Base-by-base conservation (phyloP, 1,284 basidiomycete species). In the Athelia sp. region DNA sequence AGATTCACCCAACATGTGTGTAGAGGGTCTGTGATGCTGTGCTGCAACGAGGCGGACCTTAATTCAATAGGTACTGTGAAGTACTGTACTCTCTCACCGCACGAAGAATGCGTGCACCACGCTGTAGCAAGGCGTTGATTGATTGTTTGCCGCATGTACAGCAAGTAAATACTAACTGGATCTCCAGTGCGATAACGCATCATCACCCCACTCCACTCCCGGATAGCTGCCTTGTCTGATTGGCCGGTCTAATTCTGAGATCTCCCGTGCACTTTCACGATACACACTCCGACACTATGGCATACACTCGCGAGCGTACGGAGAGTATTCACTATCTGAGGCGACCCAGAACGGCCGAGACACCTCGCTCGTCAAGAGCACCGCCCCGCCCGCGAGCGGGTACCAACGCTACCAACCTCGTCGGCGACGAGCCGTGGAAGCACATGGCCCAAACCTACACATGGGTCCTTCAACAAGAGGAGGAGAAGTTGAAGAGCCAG, bases 391-490 rank as follows among this genome's bases (percentile, higher is more conserved):
- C 36, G n/a, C n/a, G n/a, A 29, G 65, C 66, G 24, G 54, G 52
- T 24, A 61, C 26, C 26, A 29, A 29, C 15, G 6, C 8, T 8
- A 9, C n/a, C n/a, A n/a, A 6, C n/a, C 36, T 21, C 15, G 19
- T 44, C 18, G 11, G 14, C 43, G 43, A 44, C 43, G 47, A 59
- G 26, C 70, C 65, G 8, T 70, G 71, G 66, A 60, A 71, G 54
- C 72, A 74, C 48, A 71, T 74, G 63, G 69, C 71, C 15, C 65
- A 75, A 52, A 74, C 74, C 13, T 78, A 74, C 55, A 66, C 75
- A 10, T 82, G 82, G 79, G 73, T 75, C 15, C 69, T 73, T 47
- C 76, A 83, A 53, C 76, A 81, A 59, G 75, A 79, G 54, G 61
- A 61, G 40, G 65, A 66, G 48, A 69, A 68, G 42, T 67, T 72